Evolutionary conservation across 148 eudicot genomes (phyloP).

Genomic region (Amaranthus hypochondriacus): DNA sequence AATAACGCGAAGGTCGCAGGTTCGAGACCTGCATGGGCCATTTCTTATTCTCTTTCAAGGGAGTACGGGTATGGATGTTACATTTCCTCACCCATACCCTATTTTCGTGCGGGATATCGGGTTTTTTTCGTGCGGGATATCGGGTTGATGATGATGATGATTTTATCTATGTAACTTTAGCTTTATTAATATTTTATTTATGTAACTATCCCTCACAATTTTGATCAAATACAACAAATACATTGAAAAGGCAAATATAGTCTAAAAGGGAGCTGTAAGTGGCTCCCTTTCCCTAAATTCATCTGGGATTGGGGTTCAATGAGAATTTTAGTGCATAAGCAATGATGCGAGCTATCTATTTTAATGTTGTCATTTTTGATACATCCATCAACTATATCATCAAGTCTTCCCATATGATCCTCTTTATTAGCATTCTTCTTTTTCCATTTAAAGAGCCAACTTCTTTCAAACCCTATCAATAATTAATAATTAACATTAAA

Average conservation of each 20-base stretch:
- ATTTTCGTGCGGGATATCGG: too few species aligned
- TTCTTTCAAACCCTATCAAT: conserved; percentile 13
- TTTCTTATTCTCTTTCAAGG: too few species aligned
- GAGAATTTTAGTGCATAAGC: conserved; percentile 17
- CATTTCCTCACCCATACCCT: too few species aligned
- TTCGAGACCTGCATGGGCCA: conserved; percentile 94
- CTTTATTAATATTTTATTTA: too few species aligned
- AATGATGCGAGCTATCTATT: conserved; percentile 10
- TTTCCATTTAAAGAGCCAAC: background rate
- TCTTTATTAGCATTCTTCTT: background rate
- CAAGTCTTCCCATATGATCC: background rate
- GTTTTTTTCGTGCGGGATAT: too few species aligned
- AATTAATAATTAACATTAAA: background rate
- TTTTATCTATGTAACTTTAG: too few species aligned
- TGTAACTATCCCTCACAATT: too few species aligned
- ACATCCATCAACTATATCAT: background rate
- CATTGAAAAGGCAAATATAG: background rate
- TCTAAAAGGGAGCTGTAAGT: conserved; percentile 29
- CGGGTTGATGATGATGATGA: too few species aligned
- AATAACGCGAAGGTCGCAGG: conserved; percentile 93
- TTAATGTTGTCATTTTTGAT: background rate
- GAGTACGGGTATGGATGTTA: too few species aligned
- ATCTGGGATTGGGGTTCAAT: conserved; percentile 23
- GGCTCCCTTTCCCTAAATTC: conserved; percentile 20
- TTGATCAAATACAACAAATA: too few species aligned